Evolutionary conservation across 345 rosid species (phyloP), one percentile per base, ranked within the genome.

Genomic region (Bruguiera parviflora): DNA sequence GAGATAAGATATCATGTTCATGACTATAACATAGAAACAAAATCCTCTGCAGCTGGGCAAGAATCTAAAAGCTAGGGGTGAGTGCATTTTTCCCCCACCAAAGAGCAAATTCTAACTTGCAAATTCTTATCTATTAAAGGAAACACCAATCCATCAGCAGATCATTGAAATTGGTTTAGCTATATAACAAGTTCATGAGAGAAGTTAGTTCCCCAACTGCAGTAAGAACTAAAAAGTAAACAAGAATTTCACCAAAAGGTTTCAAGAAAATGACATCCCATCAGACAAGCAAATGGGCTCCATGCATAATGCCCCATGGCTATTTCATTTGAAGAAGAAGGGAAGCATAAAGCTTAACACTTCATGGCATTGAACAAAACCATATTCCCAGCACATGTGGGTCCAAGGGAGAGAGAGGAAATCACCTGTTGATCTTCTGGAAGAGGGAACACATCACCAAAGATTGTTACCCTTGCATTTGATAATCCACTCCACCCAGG

Each of bases 401-500:
- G 27, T 2, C 0, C 19, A 10, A 15, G 32, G 6, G 57, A 33
- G 4, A 64, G 47, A 53, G 39, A 63, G 56, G 53, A 25, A 62
- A 58, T 31, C 2, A 90, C 99, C 92, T 95, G 99, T 67, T 92
- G 86, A 63, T 85, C 65, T 75, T 89, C 92, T 39, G 91, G 90
- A 74, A 95, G 92, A 15, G 98, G 99, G 79, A 83, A 81, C 33
- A 95, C 87, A 77, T 95, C 98, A 0, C 99, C 99, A 74, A 95
- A 92, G 20, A 95, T 84, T 43, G 99, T 90, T 61, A 87, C 99
- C 71, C 99, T 86, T 63, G 99, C 99, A 82, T 92, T 95, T 31
- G 98, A 95, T 80, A 95, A 90, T 87, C 98, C 83, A 77, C 94
- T 95, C 99, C 98, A 92, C 69, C 98, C 98, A 24, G 98, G 99